Percentiles rank a stretch among this genome's conserved stretches.
Conservation (phyloP, 306 rosid species). For the Malus sieversii region DNA sequence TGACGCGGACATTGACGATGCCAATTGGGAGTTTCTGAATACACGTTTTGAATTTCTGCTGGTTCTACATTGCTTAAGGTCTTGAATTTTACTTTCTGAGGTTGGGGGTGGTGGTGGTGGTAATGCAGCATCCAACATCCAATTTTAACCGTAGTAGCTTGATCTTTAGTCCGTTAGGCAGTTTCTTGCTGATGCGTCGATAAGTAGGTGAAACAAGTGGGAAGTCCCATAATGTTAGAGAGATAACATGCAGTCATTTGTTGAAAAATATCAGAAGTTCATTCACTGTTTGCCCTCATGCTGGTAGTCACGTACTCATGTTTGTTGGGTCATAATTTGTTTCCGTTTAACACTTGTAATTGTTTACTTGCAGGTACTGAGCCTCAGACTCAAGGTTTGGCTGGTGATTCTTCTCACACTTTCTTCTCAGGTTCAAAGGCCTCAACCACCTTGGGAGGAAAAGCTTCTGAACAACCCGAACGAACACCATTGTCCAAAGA, state of each 20-base stretch:
- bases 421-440: constrained; percentile 49
- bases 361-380: constrained; percentile 44
- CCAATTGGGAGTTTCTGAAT: not conserved
- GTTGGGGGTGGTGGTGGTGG: not conserved
- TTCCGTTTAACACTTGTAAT: not conserved
- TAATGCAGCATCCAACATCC: not conserved
- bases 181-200: not conserved
- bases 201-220: not conserved
- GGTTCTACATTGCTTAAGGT: not conserved
- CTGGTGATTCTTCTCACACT: constrained; percentile 24
- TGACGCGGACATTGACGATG: not conserved
- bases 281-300: not conserved
- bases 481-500: constrained; percentile 75
- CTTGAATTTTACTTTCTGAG: not conserved
- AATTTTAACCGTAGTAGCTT: not conserved
- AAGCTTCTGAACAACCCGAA: constrained; percentile 90
- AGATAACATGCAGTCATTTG: not conserved
- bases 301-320: not conserved
- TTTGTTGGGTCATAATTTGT: not conserved
- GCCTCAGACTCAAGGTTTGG: constrained; percentile 30
- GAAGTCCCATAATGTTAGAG: not conserved
- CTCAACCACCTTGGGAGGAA: constrained; percentile 55
- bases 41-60: not conserved
- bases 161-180: not conserved
- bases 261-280: not conserved